These are phyloP conservation scores for Phycomyces blakesleeanus DNA, from an alignment of 192 early-diverging fungal genomes.

Conservation along the genomic window DNA sequence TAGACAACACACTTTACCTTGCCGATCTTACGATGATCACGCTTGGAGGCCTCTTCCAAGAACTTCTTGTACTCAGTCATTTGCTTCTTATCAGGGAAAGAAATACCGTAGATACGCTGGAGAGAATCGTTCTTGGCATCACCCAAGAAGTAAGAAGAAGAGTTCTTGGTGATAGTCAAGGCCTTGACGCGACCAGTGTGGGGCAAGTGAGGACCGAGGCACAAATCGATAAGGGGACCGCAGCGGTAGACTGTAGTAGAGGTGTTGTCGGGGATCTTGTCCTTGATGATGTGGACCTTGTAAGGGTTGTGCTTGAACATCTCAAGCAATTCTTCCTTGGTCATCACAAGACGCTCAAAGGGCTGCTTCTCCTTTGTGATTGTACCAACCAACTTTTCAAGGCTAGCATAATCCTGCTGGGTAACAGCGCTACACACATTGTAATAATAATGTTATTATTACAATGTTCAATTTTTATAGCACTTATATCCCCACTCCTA, in stretches of 20 bases:
- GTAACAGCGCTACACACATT: conserved; percentile 60
- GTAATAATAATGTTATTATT: no score
- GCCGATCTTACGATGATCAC: conserved; percentile 96
- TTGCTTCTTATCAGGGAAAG: conserved; percentile 98
- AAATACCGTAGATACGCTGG: conserved; percentile 98
- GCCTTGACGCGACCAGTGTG: conserved; percentile 92
- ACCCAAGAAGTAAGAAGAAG: conserved; percentile 96
- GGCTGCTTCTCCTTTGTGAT: conserved; percentile 94
- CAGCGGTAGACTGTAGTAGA: conserved; percentile 98
- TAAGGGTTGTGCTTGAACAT: conserved; percentile 99
- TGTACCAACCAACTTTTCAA: conserved; percentile 85
- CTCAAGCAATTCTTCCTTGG: conserved; percentile 86
- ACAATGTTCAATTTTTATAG: no score
- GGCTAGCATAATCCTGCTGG: conserved; percentile 77
- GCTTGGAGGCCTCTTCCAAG: conserved; percentile 92
- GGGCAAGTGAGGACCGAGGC: conserved; percentile 94
- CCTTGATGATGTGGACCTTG: conserved; percentile 92
- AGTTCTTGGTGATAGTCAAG: conserved; percentile 93
- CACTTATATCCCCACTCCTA: no score
- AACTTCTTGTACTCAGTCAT: conserved; percentile 96
- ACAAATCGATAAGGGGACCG: conserved; percentile 96
- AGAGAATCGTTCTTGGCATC: conserved; percentile 96
- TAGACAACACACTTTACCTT: conserved; percentile 30
- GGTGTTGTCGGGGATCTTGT: conserved; percentile 88
- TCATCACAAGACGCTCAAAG: conserved; percentile 85